Base-by-base conservation (phyloP, 1,284 basidiomycete species). In the Schizophyllum amplum region DNA sequence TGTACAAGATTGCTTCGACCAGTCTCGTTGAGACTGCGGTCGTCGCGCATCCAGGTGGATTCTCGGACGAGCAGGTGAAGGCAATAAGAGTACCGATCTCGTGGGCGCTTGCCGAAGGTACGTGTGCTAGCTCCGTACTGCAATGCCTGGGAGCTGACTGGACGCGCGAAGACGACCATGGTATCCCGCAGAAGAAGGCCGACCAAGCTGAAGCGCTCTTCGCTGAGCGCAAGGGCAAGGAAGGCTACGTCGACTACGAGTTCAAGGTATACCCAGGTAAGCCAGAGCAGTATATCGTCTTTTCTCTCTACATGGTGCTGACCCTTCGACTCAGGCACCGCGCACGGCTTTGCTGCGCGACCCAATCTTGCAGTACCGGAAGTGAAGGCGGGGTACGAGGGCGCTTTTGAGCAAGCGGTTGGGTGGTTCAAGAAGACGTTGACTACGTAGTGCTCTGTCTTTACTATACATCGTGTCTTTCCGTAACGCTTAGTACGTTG, bases 341-440 rank as follows among this genome's bases (percentile, higher is more conserved):
- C 71, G 1, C 79, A 79, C 59, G 76, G 78, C 15, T 81, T 80
- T 55, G 75, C 72, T 0, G 67, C 67, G n/a, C 68, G 78, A 7
- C 78, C 78, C 1, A 72, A 75, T 27, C 62, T 77, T 20, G 67
- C 61, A 1, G 70, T 72, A 47, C 72, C 72, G 5, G 66, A 70
- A 24, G 69, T 75, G 24, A 75, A 74, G 61, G 69, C 69, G 57
- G 76, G 72, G 0, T 80, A 75, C 52, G 73, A 81, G 55, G 64
- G 71, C 20, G 68, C 70, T 5, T 64, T 73, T 48, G 64, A 66
- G 21, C 60, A 64, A 20, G 54, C 57, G 15, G 63, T 64, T n/a
- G 55, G 57, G 4, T 64, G 63, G 62, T 64, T 63, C 58, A 56
- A 61, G 47, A 64, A 62, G 56, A 64, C 62, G 7, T 42, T 42